phyloP scores from a whole-genome alignment of 306 rosid genomes.

The Corylus americana region DNA sequence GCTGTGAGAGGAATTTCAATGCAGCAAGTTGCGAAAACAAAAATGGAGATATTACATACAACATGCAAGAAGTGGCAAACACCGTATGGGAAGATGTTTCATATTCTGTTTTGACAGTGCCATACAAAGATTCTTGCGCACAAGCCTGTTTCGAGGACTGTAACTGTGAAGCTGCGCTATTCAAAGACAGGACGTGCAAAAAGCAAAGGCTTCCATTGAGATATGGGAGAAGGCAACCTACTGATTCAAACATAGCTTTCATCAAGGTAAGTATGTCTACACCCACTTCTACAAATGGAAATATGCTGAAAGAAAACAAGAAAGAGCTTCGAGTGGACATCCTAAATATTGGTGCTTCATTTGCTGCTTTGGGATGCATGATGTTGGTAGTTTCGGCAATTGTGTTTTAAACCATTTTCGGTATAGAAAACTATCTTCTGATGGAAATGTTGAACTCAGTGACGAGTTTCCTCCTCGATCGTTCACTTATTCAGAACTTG shows the following conservation, averaged over 20 bases:
- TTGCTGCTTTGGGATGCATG: conserved; percentile 2
- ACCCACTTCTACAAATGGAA: not conserved
- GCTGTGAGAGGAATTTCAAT: conserved; percentile 6
- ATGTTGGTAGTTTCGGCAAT: not conserved
- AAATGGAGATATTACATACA: not conserved
- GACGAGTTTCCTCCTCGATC: conserved; percentile 9
- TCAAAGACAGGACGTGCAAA: not conserved
- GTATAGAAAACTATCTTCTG: not conserved
- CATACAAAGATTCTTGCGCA: conserved; percentile 8
- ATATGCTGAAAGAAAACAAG: too few species aligned
- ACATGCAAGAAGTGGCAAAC: not conserved
- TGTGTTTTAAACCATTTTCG: not conserved
- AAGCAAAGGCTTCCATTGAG: conserved; percentile 32
- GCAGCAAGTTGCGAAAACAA: not conserved
- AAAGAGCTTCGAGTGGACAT: not conserved
- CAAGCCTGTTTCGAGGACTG: conserved; percentile 14
- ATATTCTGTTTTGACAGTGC: not conserved
- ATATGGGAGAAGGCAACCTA: not conserved
- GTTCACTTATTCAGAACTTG: not conserved
- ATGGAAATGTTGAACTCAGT: conserved; percentile 9
- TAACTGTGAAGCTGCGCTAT: not conserved
- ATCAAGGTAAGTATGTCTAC: conserved; percentile 19
- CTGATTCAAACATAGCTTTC: conserved; percentile 1
- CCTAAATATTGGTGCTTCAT: conserved; percentile 1
- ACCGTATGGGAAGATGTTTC: not conserved